phyloP scores from a whole-genome alignment of 2,329 filamentous ascomycete genomes.

The Aspergillus chevalieri region DNA sequence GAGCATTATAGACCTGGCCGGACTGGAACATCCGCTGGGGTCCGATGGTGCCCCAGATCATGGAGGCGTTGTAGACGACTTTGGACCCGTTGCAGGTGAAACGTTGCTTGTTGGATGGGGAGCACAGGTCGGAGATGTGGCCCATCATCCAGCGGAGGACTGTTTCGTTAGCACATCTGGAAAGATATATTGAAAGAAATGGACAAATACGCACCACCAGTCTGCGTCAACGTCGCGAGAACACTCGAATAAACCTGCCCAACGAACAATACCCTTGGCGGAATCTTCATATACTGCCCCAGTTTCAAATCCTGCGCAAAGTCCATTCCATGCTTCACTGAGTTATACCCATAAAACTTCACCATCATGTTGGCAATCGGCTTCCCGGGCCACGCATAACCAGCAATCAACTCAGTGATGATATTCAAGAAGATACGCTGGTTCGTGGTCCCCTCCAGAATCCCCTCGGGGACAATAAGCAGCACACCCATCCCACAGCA shows the following conservation, averaged over 20 bases:
- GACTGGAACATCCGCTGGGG: conserved; percentile 27
- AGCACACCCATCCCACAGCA: conserved; percentile 31
- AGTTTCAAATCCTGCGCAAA: conserved; percentile 29
- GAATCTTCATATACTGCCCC: conserved; percentile 29
- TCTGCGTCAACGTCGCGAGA: conserved; percentile 26
- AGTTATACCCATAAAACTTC: conserved; percentile 29
- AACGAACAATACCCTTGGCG: conserved; percentile 26
- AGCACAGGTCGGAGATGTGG: conserved; percentile 23
- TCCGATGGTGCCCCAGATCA: conserved; percentile 31
- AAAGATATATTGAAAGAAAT: background rate
- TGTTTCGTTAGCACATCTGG: conserved; percentile 6
- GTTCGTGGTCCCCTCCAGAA: conserved; percentile 28
- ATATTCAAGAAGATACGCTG: conserved; percentile 27
- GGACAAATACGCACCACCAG: conserved; percentile 18
- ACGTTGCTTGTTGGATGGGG: conserved; percentile 23
- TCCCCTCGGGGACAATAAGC: conserved; percentile 37
- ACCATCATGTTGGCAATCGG: conserved; percentile 34
- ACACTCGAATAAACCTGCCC: conserved; percentile 30
- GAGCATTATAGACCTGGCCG: conserved; percentile 24
- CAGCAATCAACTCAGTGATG: conserved; percentile 28
- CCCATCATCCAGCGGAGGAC: conserved; percentile 29
- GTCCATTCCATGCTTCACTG: conserved; percentile 28
- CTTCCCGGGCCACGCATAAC: conserved; percentile 27
- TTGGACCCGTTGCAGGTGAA: conserved; percentile 30
- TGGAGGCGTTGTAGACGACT: conserved; percentile 28